Evolutionary conservation across 768 basidiomycete genomes (phyloP).

Genomic region (Lentinula guzmanii): DNA sequence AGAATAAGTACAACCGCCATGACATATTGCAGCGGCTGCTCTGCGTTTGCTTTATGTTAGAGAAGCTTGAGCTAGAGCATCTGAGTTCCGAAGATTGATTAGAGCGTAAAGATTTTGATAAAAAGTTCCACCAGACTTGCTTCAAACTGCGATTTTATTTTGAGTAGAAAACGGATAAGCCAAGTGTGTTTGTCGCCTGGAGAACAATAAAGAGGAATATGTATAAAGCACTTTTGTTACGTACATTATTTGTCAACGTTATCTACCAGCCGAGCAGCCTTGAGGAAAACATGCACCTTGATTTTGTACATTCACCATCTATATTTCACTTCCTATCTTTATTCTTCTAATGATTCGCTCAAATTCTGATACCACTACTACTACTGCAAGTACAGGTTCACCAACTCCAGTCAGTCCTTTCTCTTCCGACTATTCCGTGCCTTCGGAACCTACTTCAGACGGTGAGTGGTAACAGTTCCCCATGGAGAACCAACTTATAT

Average conservation of each 20-base stretch:
- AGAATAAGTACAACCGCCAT: too few species aligned
- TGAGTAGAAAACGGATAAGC: too few species aligned
- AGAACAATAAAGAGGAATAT: too few species aligned
- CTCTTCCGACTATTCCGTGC: conserved; percentile 24
- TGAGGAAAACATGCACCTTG: conserved; percentile 3
- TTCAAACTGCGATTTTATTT: too few species aligned
- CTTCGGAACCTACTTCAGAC: conserved; percentile 29
- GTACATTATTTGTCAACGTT: not conserved
- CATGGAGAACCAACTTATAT: not conserved
- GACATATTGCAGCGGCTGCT: too few species aligned
- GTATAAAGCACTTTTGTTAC: not conserved
- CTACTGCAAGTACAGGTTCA: conserved; percentile 16
- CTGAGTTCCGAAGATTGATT: too few species aligned
- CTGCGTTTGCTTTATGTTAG: too few species aligned
- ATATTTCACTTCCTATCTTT: conserved; percentile 3
- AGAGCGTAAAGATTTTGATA: too few species aligned
- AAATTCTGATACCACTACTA: conserved; percentile 25
- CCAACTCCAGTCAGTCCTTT: conserved; percentile 28
- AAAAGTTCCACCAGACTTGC: too few species aligned
- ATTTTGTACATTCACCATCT: conserved; percentile 8
- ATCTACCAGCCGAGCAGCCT: not conserved
- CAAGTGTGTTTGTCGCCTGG: too few species aligned
- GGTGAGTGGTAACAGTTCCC: conserved; percentile 17
- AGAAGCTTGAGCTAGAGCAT: too few species aligned
- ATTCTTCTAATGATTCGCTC: conserved; percentile 23